These are phyloP conservation scores for Naegleria gruberi DNA, from an alignment of 208 protist species.

Conservation along the genomic window DNA sequence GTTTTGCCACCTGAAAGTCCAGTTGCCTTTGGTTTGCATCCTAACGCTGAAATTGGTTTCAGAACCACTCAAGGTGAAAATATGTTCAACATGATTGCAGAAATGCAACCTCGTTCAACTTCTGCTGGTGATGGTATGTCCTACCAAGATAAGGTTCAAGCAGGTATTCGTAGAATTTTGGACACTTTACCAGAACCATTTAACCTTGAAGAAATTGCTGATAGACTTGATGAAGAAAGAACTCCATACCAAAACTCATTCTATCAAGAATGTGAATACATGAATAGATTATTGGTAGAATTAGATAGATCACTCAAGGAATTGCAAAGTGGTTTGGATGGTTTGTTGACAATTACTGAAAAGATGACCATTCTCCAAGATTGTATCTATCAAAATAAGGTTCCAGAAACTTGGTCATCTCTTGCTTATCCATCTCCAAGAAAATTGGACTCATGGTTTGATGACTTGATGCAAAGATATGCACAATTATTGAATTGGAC, in stretches of 20 bases:
- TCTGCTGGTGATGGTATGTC: conserved; percentile 61
- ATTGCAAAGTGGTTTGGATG: conserved; percentile 89
- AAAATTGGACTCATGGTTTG: conserved; percentile 84
- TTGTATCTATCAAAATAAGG: conserved; percentile 52
- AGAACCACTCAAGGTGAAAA: conserved; percentile 86
- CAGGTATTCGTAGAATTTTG: conserved; percentile 57
- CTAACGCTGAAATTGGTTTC: conserved; percentile 98
- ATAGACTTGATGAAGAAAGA: conserved; percentile 86
- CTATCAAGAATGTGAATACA: conserved; percentile 95
- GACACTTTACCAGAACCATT: conserved; percentile 64
- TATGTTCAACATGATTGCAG: conserved; percentile 90
- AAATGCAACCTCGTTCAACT: conserved; percentile 86
- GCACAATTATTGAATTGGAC: conserved; percentile 87
- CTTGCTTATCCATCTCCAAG: conserved; percentile 91
- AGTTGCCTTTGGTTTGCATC: conserved; percentile 93
- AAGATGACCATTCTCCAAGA: conserved; percentile 58
- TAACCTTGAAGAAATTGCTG: conserved; percentile 77
- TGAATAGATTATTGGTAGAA: conserved; percentile 87
- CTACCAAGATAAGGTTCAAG: conserved; percentile 73
- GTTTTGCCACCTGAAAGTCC: conserved; percentile 83
- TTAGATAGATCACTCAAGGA: conserved; percentile 84
- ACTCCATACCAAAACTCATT: conserved; percentile 94
- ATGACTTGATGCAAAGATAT: conserved; percentile 84
- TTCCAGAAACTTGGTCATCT: conserved; percentile 84
- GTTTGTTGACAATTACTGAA: conserved; percentile 72